phyloP scores from a whole-genome alignment of 2,329 filamentous ascomycete species.

The Colletotrichum endophyticum region DNA sequence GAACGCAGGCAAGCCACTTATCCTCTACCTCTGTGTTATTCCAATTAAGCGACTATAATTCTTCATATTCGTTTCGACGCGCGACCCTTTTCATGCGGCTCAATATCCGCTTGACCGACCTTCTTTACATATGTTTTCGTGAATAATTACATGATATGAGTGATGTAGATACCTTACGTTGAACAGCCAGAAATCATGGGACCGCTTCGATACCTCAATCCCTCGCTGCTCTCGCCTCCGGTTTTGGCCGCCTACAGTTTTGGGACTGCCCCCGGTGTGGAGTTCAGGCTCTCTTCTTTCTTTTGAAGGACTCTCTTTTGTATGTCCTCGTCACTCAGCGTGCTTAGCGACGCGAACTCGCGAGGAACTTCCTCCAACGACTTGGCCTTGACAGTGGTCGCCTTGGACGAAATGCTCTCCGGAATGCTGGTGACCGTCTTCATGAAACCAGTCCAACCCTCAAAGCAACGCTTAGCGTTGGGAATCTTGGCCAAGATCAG shows the following conservation, averaged over 20 bases:
- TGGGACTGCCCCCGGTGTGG: constrained; percentile 27
- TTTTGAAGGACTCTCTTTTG: constrained; percentile 38
- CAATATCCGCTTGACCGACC: neutral
- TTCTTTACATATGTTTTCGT: neutral
- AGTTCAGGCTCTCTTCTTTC: constrained; percentile 19
- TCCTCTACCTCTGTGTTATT: neutral
- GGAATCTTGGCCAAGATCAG: constrained; percentile 55
- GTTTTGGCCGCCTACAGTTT: constrained; percentile 30
- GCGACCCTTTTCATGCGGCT: neutral
- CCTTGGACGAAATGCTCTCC: constrained; percentile 39
- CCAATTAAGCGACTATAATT: neutral
- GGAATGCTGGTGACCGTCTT: constrained; percentile 40
- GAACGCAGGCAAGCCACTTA: neutral
- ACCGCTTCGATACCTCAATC: neutral
- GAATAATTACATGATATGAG: neutral
- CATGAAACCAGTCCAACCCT: constrained; percentile 63
- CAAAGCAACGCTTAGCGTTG: constrained; percentile 56
- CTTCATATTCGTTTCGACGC: neutral
- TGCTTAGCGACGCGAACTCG: constrained; percentile 46
- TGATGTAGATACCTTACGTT: neutral
- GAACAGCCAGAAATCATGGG: neutral
- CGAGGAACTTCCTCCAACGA: constrained; percentile 53
- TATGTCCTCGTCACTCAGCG: constrained; percentile 49
- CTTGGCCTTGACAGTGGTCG: constrained; percentile 53
- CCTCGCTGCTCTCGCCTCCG: neutral